A percentile compares a stretch with the other conserved stretches of the same genome.
Evolutionary conservation across 257 asterid genomes (phyloP).

Genomic region (Solanum pinnatisectum): DNA sequence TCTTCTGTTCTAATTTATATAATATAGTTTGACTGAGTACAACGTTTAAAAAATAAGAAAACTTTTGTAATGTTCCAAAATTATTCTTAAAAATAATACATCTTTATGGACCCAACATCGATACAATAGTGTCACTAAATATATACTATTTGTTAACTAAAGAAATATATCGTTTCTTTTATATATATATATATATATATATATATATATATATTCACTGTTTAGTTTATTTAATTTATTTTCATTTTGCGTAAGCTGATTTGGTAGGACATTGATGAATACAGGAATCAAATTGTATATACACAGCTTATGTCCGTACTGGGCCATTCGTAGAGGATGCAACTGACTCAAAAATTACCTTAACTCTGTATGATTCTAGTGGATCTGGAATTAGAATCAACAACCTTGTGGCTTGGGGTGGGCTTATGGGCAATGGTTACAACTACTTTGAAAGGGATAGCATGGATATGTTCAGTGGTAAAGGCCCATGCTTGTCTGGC

Average conservation of each 20-base stretch:
- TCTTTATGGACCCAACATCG: not conserved
- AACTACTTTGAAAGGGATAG: slow-evolving; percentile 60
- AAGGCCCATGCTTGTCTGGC: slow-evolving; percentile 47
- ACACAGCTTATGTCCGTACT: slow-evolving; percentile 20
- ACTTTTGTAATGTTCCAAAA: not conserved
- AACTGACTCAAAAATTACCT: slow-evolving; percentile 44
- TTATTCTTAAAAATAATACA: too few relatives aligned
- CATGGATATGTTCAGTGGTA: slow-evolving; percentile 57
- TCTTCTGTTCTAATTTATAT: too few relatives aligned
- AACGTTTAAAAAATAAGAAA: too few relatives aligned
- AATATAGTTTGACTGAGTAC: not conserved
- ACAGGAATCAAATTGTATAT: not conserved
- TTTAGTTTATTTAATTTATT: not conserved
- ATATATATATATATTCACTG: too few relatives aligned
- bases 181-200: too few relatives aligned
- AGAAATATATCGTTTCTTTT: too few relatives aligned
- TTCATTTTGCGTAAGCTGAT: not conserved
- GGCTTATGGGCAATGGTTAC: slow-evolving; percentile 52
- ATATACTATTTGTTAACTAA: not conserved
- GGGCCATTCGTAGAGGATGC: slow-evolving; percentile 43
- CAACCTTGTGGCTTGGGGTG: slow-evolving; percentile 58
- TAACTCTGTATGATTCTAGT: slow-evolving; percentile 32
- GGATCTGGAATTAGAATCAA: slow-evolving; percentile 43
- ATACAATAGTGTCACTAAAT: not conserved
- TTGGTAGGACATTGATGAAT: not conserved